A percentile compares a stretch with the other conserved stretches of the same genome.
These are phyloP conservation scores for Citropsis articulata DNA, from an alignment of 345 rosid species.

Conservation along the genomic window DNA sequence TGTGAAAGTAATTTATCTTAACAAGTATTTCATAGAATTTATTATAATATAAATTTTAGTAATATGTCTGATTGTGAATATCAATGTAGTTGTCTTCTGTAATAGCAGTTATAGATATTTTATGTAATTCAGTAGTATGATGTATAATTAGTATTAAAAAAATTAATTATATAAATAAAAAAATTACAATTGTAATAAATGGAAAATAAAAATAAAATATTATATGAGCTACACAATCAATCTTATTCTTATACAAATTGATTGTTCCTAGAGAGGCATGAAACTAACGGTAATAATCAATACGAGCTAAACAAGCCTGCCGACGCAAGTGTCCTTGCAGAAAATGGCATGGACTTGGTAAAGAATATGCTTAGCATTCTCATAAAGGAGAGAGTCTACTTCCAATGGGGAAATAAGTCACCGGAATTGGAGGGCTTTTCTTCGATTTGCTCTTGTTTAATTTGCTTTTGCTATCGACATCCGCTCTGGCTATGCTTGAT, in stretches of 20 bases:
- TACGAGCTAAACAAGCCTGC: background rate
- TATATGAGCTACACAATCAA: background rate
- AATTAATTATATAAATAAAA: background rate
- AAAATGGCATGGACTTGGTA: background rate
- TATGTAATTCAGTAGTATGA: too few relatives aligned
- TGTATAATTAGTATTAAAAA: too few relatives aligned
- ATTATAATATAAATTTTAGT: too few relatives aligned
- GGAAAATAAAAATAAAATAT: too few relatives aligned
- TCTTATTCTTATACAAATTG: background rate
- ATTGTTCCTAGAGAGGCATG: background rate
- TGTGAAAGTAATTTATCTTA: too few relatives aligned
- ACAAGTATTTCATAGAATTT: too few relatives aligned
- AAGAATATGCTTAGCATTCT: background rate
- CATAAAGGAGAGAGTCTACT: conserved; percentile 6
- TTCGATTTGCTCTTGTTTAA: conserved; percentile 2
- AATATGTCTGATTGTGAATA: too few relatives aligned
- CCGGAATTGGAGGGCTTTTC: conserved; percentile 13
- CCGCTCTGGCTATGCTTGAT: background rate
- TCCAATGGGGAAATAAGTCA: conserved; percentile 23
- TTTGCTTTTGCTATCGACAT: background rate
- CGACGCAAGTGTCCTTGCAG: background rate
- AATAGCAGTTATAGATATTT: too few relatives aligned
- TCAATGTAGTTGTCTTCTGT: too few relatives aligned
- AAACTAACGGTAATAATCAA: background rate
- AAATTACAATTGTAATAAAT: background rate